Percentiles rank a stretch among this genome's conserved stretches.
Conservation (phyloP, 768 basidiomycete genomes). For the Glaciozyma martinii region DNA sequence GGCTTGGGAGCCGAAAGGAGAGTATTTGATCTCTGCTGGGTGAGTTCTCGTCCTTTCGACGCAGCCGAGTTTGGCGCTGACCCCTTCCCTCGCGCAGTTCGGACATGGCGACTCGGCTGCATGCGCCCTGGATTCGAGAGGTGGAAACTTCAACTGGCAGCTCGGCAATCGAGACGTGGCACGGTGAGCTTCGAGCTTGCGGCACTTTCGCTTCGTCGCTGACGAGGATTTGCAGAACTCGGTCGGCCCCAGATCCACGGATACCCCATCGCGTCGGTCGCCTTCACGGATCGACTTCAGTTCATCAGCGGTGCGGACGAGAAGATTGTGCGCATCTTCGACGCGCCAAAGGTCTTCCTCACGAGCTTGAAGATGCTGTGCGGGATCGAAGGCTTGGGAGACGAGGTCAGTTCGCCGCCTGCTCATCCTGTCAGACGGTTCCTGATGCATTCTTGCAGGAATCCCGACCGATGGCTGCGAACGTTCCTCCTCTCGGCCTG, state of each 20-base stretch:
- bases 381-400: slow-evolving; percentile 45
- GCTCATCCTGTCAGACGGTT: background rate
- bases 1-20: slow-evolving; percentile 76
- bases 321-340: slow-evolving; percentile 88
- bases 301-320: slow-evolving; percentile 93
- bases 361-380: slow-evolving; percentile 50
- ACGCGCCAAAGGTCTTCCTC: slow-evolving; percentile 75
- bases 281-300: slow-evolving; percentile 61
- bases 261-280: slow-evolving; percentile 75
- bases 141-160: background rate
- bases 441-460: slow-evolving; percentile 41
- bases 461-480: slow-evolving; percentile 64
- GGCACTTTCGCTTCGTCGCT: background rate
- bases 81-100: slow-evolving; percentile 45
- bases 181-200: slow-evolving; percentile 36
- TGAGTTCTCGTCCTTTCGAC: slow-evolving; percentile 39
- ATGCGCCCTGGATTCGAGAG: slow-evolving; percentile 49
- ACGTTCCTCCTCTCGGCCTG: slow-evolving; percentile 82
- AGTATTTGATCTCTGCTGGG: slow-evolving; percentile 79
- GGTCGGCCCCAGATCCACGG: slow-evolving; percentile 93
- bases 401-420: slow-evolving; percentile 46
- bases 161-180: slow-evolving; percentile 50
- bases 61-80: background rate
- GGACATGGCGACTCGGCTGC: slow-evolving; percentile 87
- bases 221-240: slow-evolving; percentile 50